These are phyloP conservation scores for Sporobolus alterniflorus DNA, from an alignment of 202 grass and related monocot genomes.

Conservation along the genomic window DNA sequence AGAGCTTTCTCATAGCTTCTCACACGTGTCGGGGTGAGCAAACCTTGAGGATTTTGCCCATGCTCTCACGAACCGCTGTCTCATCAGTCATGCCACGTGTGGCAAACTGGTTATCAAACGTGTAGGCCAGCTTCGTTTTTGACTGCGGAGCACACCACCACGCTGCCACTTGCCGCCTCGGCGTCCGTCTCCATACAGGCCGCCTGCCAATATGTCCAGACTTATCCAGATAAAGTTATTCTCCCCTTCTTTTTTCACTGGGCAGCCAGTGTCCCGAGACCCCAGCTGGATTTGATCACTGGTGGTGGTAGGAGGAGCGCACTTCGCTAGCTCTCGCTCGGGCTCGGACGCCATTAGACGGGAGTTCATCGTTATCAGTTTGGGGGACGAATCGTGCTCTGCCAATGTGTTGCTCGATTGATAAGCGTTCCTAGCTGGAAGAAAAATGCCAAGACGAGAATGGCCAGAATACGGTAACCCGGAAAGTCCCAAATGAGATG, in stretches of 20 bases:
- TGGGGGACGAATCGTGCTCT: neutral
- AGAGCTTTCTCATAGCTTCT: neutral
- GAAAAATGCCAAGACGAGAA: neutral
- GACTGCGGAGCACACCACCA: neutral
- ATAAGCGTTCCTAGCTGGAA: neutral
- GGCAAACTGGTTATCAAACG: conserved; percentile 29
- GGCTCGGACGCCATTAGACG: neutral
- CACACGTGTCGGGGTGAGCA: conserved; percentile 36
- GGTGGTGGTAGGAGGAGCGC: neutral
- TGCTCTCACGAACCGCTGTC: neutral
- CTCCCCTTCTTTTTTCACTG: neutral
- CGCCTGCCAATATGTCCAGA: conserved; percentile 3
- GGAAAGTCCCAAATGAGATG: neutral
- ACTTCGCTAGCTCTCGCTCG: neutral
- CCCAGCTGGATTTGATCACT: conserved; percentile 6
- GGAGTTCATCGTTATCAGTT: conserved; percentile 24
- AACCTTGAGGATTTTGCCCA: conserved; percentile 32
- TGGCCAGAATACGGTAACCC: neutral
- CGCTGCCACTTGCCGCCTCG: conserved; percentile 42
- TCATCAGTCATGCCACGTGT: conserved; percentile 31
- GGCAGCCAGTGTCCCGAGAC: conserved; percentile 16
- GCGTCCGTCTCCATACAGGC: neutral
- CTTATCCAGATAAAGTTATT: neutral
- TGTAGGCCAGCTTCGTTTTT: conserved; percentile 37
- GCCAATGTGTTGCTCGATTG: neutral